Evolutionary conservation across 129 eudicot species (phyloP).

Genomic region (Artemisia argyi): DNA sequence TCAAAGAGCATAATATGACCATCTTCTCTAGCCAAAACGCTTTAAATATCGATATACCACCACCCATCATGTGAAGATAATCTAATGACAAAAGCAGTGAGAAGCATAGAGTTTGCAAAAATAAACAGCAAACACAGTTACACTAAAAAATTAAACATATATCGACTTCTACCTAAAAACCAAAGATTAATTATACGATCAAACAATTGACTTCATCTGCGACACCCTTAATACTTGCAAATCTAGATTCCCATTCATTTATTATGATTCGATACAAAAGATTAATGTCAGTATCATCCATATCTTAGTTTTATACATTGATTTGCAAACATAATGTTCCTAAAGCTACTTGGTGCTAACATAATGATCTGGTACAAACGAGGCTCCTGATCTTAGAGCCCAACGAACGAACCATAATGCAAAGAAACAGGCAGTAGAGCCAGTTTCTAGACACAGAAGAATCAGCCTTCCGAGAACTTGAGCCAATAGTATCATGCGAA

Average conservation of each 20-base stretch:
- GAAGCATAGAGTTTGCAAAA: conserved; percentile 73
- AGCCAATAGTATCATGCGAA: conserved; percentile 5
- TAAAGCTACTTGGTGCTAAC: too few relatives aligned
- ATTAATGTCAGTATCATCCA: too few relatives aligned
- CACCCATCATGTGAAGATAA: conserved; percentile 98
- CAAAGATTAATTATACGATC: too few relatives aligned
- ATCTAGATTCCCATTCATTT: too few relatives aligned
- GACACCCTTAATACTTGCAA: not conserved
- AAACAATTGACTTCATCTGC: not conserved
- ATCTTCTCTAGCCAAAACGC: conserved; percentile 79
- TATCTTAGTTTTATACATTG: too few relatives aligned
- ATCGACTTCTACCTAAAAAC: not conserved
- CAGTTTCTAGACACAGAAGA: conserved; percentile 48
- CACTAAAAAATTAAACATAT: conserved; percentile 12
- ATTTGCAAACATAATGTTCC: too few relatives aligned
- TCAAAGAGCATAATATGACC: conserved; percentile 93
- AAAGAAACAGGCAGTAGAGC: conserved; percentile 50
- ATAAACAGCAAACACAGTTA: conserved; percentile 2
- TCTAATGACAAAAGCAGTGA: conserved; percentile 89
- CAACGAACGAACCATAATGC: conserved; percentile 51
- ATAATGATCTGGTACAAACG: conserved; percentile 42
- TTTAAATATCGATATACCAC: conserved; percentile 89
- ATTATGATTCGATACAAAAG: too few relatives aligned
- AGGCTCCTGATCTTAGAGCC: conserved; percentile 55
- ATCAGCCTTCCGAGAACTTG: conserved; percentile 17